These are phyloP conservation scores for Fonsecaea nubica DNA, from an alignment of 2,329 filamentous ascomycete species.

Conservation along the genomic window DNA sequence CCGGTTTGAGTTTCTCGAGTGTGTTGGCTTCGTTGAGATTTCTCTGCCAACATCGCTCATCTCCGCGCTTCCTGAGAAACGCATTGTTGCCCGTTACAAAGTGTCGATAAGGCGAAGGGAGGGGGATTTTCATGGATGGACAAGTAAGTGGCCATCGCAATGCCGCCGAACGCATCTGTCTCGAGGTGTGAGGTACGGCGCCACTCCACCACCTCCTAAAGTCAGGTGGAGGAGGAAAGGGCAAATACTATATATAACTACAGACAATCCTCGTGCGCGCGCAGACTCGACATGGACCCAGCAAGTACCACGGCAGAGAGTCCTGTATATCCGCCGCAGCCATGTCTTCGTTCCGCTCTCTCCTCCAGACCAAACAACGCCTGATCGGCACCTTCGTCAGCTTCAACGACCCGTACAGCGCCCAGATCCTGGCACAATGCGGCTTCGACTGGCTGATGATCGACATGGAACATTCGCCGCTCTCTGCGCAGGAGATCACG, in stretches of 20 bases:
- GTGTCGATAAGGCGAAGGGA: neutral
- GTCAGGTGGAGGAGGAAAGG: neutral
- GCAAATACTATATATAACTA: constrained; percentile 3
- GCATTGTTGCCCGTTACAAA: constrained; percentile 10
- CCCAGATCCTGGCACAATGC: constrained; percentile 48
- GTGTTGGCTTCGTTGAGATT: neutral
- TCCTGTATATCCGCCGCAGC: neutral
- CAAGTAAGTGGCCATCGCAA: neutral
- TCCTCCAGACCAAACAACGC: neutral
- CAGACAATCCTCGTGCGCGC: neutral
- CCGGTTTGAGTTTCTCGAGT: neutral
- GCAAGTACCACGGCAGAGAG: neutral
- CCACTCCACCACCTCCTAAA: neutral
- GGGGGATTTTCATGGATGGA: too few species aligned
- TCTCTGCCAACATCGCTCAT: neutral
- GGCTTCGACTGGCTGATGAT: constrained; percentile 62
- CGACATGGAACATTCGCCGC: constrained; percentile 63
- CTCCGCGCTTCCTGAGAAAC: neutral
- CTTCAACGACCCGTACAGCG: constrained; percentile 21
- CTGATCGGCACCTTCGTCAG: constrained; percentile 21
- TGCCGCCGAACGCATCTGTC: neutral
- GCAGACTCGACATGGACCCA: neutral
- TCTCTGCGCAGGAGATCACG: constrained; percentile 50
- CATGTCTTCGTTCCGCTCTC: constrained; percentile 15
- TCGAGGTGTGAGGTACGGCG: neutral